Evolutionary conservation across 2,329 filamentous ascomycete species (phyloP).

Genomic region (Scedosporium apiospermum): DNA sequence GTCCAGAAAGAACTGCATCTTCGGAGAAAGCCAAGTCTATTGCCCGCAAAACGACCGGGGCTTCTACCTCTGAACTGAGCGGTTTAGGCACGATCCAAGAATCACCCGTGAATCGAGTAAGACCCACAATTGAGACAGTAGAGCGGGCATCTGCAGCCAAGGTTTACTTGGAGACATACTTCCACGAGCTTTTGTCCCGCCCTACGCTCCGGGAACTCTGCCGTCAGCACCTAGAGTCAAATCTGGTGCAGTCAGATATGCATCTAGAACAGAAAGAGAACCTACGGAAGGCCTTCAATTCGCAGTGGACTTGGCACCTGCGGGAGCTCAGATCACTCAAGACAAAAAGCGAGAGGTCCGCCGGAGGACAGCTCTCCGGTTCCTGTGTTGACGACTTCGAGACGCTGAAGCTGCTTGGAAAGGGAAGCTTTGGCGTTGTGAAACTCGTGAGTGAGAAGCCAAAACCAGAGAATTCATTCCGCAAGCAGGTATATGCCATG

Average conservation of each 20-base stretch:
- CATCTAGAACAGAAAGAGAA: slow-evolving; percentile 45
- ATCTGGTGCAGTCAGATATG: slow-evolving; percentile 45
- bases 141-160: slow-evolving; percentile 76
- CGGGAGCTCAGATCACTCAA: slow-evolving; percentile 65
- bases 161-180: slow-evolving; percentile 77
- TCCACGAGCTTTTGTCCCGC: slow-evolving; percentile 55
- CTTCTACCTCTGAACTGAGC: neutral
- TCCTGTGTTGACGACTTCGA: slow-evolving; percentile 48
- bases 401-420: slow-evolving; percentile 71
- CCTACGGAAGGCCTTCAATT: slow-evolving; percentile 49
- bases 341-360: slow-evolving; percentile 34
- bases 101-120: slow-evolving; percentile 13
- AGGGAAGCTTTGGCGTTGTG: slow-evolving; percentile 91
- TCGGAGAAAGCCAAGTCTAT: neutral
- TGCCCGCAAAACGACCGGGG: neutral
- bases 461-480: slow-evolving; percentile 16
- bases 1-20: neutral
- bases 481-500: slow-evolving; percentile 73
- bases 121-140: slow-evolving; percentile 45
- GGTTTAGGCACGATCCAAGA: slow-evolving; percentile 25
- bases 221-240: slow-evolving; percentile 26
- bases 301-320: slow-evolving; percentile 63
- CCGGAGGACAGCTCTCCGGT: slow-evolving; percentile 4
- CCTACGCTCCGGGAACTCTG: slow-evolving; percentile 23
- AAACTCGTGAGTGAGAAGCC: slow-evolving; percentile 65